These are phyloP conservation scores for Phytopythium montanum DNA, from an alignment of 352 stramenopile genomes.

Conservation along the genomic window DNA sequence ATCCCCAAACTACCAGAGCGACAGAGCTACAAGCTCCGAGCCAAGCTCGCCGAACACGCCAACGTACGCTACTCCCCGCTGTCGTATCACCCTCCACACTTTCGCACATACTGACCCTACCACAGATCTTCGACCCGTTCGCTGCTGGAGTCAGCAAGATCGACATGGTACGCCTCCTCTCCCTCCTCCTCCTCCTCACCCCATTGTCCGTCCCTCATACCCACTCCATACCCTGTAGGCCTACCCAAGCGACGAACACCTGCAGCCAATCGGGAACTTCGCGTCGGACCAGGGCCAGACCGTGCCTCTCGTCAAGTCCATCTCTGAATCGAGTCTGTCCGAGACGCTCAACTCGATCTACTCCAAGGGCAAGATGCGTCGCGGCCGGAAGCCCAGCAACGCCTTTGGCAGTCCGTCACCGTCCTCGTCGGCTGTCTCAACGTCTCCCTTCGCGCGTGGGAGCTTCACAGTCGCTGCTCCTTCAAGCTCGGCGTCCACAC, in stretches of 20 bases:
- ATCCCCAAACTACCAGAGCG: conserved; percentile 77
- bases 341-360: conserved; percentile 58
- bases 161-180: conserved; percentile 37
- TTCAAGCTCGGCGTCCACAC: not conserved
- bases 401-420: conserved; percentile 31
- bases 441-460: conserved; percentile 21
- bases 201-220: not conserved
- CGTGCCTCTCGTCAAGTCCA: conserved; percentile 52
- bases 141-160: conserved; percentile 66
- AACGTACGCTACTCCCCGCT: conserved; percentile 29
- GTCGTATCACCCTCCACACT: not conserved
- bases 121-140: conserved; percentile 78
- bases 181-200: not conserved
- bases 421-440: conserved; percentile 19
- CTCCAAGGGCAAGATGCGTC: conserved; percentile 67
- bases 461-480: conserved; percentile 25
- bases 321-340: conserved; percentile 47
- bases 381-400: conserved; percentile 45
- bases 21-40: conserved; percentile 53
- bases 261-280: conserved; percentile 78
- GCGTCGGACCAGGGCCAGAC: conserved; percentile 64
- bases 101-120: not conserved
- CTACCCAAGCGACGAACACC: conserved; percentile 76
- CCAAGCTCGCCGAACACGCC: conserved; percentile 58
- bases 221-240: conserved; percentile 25